Percentiles rank a stretch among this genome's conserved stretches.
These are phyloP conservation scores for Fusarium decemcellulare DNA, from an alignment of 2,329 filamentous ascomycete species.

Conservation along the genomic window DNA sequence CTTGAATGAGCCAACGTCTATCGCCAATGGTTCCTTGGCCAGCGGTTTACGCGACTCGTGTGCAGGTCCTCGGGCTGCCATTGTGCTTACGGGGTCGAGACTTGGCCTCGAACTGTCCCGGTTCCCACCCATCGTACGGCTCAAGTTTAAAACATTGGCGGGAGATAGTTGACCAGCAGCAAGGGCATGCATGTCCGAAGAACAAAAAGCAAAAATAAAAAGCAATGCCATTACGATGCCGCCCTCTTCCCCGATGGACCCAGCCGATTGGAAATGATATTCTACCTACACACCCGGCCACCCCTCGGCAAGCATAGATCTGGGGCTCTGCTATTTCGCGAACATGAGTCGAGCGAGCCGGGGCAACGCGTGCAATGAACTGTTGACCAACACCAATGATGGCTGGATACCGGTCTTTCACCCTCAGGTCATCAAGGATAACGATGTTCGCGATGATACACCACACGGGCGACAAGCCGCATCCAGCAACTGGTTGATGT, in stretches of 20 bases:
- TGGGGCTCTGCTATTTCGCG: constrained; percentile 5
- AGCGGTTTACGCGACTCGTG: constrained; percentile 14
- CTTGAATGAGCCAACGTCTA: constrained; percentile 10
- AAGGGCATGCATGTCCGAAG: background rate
- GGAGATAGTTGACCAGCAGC: constrained; percentile 11
- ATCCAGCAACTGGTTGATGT: constrained; percentile 7
- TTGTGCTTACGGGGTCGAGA: constrained; percentile 9
- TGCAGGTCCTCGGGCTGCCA: constrained; percentile 5
- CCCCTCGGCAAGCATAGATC: background rate
- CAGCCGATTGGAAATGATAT: constrained; percentile 12
- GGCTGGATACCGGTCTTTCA: background rate
- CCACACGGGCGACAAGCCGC: background rate
- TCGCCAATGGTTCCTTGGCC: constrained; percentile 13
- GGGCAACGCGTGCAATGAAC: constrained; percentile 4
- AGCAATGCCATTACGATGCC: constrained; percentile 10
- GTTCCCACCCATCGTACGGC: constrained; percentile 1
- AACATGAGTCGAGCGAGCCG: background rate
- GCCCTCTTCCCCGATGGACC: constrained; percentile 7
- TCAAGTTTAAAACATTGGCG: background rate
- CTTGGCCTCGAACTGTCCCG: background rate
- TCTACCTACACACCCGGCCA: background rate
- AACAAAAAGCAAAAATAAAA: constrained; percentile 10
- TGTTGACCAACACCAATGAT: constrained; percentile 9
- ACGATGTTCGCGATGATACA: background rate
- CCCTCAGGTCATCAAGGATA: constrained; percentile 13